Percentiles rank a stretch among this genome's conserved stretches.
phyloP scores from a whole-genome alignment of 2,329 filamentous ascomycete species.

The Ascosphaera pollenicola region DNA sequence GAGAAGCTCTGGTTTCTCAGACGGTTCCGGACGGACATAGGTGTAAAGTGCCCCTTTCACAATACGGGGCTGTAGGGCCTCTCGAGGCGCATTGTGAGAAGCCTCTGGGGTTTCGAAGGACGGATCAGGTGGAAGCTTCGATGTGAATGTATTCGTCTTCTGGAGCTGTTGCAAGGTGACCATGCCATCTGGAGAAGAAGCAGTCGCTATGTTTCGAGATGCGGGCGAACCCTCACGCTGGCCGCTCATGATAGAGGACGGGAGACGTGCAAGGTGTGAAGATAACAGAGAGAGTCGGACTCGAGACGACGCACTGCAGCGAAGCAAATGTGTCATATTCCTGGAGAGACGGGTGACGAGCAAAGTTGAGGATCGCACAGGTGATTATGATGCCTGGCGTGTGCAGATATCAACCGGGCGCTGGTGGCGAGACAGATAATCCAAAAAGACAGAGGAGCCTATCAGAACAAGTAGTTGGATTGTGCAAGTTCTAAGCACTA shows the following conservation, averaged over 20 bases:
- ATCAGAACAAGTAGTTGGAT: too few species aligned
- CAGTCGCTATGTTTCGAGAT: not conserved
- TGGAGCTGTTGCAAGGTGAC: slow-evolving; percentile 29
- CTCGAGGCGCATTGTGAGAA: slow-evolving; percentile 62
- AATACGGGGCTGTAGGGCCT: slow-evolving; percentile 54
- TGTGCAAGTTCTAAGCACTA: too few species aligned
- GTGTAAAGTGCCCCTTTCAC: slow-evolving; percentile 69
- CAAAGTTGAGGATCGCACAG: not conserved
- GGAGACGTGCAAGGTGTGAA: not conserved
- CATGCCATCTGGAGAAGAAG: not conserved
- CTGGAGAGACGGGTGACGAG: not conserved
- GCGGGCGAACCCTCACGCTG: not conserved
- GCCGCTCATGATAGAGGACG: not conserved
- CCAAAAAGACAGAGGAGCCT: too few species aligned
- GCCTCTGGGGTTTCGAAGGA: slow-evolving; percentile 57
- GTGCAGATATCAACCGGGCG: too few species aligned
- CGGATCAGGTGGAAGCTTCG: slow-evolving; percentile 51
- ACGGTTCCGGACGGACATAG: slow-evolving; percentile 62
- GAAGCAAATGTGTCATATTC: not conserved
- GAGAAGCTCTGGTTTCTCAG: slow-evolving; percentile 54
- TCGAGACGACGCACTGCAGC: not conserved
- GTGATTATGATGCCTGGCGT: not conserved
- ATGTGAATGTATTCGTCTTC: slow-evolving; percentile 43
- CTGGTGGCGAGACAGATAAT: too few species aligned
- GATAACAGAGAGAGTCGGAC: not conserved